Evolutionary conservation across 441 rosid genomes (phyloP).

Genomic region (Bruguiera hainesii): DNA sequence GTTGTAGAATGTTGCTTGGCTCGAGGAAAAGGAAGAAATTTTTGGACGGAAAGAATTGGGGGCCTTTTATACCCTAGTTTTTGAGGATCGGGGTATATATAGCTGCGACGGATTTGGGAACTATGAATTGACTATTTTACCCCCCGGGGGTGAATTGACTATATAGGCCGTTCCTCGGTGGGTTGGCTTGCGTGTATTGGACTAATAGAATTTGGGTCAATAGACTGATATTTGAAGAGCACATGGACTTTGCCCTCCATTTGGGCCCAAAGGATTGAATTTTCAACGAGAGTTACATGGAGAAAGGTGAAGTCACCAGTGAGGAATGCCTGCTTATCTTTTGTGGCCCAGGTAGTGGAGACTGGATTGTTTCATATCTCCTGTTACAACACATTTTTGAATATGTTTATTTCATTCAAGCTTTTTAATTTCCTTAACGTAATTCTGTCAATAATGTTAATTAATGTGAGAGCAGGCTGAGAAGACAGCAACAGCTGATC

Average conservation of each 20-base stretch:
- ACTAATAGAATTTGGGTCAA: too few species aligned
- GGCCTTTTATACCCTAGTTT: conserved; percentile 87
- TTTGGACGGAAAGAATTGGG: conserved; percentile 54
- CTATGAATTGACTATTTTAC: conserved; percentile 22
- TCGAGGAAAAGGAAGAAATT: conserved; percentile 15
- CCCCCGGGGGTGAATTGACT: conserved; percentile 11
- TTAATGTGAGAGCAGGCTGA: conserved; percentile 28
- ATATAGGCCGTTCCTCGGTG: too few species aligned
- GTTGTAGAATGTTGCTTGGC: conserved; percentile 28
- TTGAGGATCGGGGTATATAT: conserved; percentile 68
- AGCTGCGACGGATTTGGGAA: conserved; percentile 32
- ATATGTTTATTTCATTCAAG: background rate
- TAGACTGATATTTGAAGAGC: too few species aligned
- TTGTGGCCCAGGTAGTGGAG: conserved; percentile 30
- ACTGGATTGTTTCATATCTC: background rate
- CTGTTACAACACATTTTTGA: background rate
- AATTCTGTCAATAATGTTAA: background rate
- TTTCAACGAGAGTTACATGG: conserved; percentile 11
- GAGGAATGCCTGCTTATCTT: background rate
- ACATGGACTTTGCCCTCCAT: too few species aligned
- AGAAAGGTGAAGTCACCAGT: background rate
- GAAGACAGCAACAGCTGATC: conserved; percentile 39
- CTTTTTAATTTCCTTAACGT: background rate
- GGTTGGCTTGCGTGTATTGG: too few species aligned
- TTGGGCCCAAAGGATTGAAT: too few species aligned